Evolutionary conservation across 2,329 filamentous ascomycete genomes (phyloP).

Genomic region (Cyphellophora attinorum): DNA sequence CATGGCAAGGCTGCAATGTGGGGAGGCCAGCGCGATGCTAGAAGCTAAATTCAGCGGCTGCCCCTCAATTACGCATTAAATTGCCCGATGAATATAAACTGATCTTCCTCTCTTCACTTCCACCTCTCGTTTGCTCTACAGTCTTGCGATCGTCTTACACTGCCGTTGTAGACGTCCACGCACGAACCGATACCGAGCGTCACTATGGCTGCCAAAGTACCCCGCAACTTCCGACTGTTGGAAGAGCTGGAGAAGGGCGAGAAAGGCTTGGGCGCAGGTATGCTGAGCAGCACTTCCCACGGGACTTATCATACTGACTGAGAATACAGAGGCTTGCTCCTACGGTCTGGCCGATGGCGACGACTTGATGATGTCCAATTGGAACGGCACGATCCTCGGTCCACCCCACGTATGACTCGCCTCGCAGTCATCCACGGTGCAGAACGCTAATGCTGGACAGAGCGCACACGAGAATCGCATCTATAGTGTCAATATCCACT

Average conservation of each 20-base stretch:
- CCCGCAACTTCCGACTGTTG: slow-evolving; percentile 89
- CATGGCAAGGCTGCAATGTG: too few species aligned
- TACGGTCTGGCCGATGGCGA: slow-evolving; percentile 92
- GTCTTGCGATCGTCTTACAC: too few species aligned
- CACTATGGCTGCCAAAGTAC: slow-evolving; percentile 63
- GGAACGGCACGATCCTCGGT: slow-evolving; percentile 95
- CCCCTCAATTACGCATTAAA: too few species aligned
- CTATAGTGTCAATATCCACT: slow-evolving; percentile 96
- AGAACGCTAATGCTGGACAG: too few species aligned
- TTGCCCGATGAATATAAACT: too few species aligned
- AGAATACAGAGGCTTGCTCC: slow-evolving; percentile 72
- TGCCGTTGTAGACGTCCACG: neutral
- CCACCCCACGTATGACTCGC: slow-evolving; percentile 77
- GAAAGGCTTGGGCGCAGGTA: slow-evolving; percentile 88
- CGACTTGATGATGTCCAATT: slow-evolving; percentile 94
- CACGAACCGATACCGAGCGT: neutral
- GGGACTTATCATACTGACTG: slow-evolving; percentile 15
- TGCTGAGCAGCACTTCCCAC: neutral
- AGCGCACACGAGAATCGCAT: slow-evolving; percentile 98
- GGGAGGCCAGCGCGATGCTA: too few species aligned
- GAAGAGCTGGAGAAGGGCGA: slow-evolving; percentile 99
- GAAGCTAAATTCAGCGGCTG: too few species aligned
- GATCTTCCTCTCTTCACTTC: too few species aligned
- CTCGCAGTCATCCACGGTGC: slow-evolving; percentile 4
- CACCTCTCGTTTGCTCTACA: too few species aligned